These are phyloP conservation scores for Kandelia obovata DNA, from an alignment of 345 rosid genomes.

Conservation along the genomic window DNA sequence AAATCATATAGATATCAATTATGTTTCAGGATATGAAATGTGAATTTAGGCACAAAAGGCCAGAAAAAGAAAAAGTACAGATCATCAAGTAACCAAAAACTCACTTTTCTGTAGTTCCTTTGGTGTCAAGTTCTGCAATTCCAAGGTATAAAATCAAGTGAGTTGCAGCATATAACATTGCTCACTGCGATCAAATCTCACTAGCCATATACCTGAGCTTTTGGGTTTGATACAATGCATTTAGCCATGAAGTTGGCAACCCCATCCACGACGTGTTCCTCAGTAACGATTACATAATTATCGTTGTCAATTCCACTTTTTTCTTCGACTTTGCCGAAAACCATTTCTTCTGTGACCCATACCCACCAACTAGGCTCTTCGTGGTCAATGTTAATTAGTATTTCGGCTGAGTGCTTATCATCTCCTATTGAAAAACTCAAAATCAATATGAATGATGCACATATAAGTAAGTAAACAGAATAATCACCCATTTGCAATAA, in stretches of 20 bases:
- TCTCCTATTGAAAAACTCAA: slow-evolving; percentile 37
- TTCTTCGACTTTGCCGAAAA: slow-evolving; percentile 70
- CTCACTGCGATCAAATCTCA: background rate
- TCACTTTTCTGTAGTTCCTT: slow-evolving; percentile 81
- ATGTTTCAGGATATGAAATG: background rate
- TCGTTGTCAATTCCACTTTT: slow-evolving; percentile 75
- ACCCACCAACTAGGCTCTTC: slow-evolving; percentile 98
- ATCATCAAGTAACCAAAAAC: slow-evolving; percentile 19
- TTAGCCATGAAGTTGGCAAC: slow-evolving; percentile 93
- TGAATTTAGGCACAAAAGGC: background rate
- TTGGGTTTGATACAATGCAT: slow-evolving; percentile 78
- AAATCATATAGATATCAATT: background rate
- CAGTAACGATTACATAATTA: slow-evolving; percentile 60
- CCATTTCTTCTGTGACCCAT: slow-evolving; percentile 89
- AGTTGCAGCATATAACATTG: slow-evolving; percentile 4
- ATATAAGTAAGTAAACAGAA: background rate
- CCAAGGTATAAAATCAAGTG: slow-evolving; percentile 18
- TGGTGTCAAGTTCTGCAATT: slow-evolving; percentile 70
- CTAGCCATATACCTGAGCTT: slow-evolving; percentile 48
- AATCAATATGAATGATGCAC: background rate
- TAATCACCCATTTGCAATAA: background rate
- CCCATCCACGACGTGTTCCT: slow-evolving; percentile 86
- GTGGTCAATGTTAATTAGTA: slow-evolving; percentile 57
- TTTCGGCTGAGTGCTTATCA: slow-evolving; percentile 63
- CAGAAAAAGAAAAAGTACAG: background rate